phyloP scores from a whole-genome alignment of 2,329 filamentous ascomycete species.

The Cladosporium sp. region DNA sequence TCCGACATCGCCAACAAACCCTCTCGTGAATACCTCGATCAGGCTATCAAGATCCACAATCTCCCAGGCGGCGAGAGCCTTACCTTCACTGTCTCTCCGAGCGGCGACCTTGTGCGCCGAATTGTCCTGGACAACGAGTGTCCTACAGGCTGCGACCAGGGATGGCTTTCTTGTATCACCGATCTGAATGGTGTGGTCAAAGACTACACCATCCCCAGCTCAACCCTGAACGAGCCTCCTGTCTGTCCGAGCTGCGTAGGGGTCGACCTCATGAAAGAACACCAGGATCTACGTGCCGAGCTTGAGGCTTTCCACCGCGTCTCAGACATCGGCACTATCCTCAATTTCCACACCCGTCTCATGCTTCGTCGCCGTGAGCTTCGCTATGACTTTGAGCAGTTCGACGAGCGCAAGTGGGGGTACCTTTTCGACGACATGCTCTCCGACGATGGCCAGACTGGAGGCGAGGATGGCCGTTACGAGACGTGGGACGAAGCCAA shows the following conservation, averaged over 20 bases:
- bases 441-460: conserved; percentile 13
- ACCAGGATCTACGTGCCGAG: conserved; percentile 20
- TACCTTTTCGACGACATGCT: conserved; percentile 24
- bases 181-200: conserved; percentile 17
- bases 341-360: conserved; percentile 18
- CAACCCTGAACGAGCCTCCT: conserved; percentile 14
- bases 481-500: conserved; percentile 23
- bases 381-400: conserved; percentile 22
- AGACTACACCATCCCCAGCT: conserved; percentile 18
- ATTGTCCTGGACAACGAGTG: conserved; percentile 12
- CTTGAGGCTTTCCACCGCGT: conserved; percentile 12
- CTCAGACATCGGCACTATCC: conserved; percentile 12
- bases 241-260: conserved; percentile 29
- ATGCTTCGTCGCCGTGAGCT: conserved; percentile 16
- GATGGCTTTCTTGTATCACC: conserved; percentile 18
- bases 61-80: conserved; percentile 13
- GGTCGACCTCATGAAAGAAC: conserved; percentile 17
- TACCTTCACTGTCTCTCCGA: conserved; percentile 15
- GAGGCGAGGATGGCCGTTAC: conserved; percentile 15
- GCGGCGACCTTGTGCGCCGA: conserved; percentile 19
- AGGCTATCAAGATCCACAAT: conserved; percentile 13
- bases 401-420: conserved; percentile 28
- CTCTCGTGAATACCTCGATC: neutral
- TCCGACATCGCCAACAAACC: neutral
- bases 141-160: conserved; percentile 18